Conservation (phyloP, 768 basidiomycete species). For the Cantharellus cinnabarinus region DNA sequence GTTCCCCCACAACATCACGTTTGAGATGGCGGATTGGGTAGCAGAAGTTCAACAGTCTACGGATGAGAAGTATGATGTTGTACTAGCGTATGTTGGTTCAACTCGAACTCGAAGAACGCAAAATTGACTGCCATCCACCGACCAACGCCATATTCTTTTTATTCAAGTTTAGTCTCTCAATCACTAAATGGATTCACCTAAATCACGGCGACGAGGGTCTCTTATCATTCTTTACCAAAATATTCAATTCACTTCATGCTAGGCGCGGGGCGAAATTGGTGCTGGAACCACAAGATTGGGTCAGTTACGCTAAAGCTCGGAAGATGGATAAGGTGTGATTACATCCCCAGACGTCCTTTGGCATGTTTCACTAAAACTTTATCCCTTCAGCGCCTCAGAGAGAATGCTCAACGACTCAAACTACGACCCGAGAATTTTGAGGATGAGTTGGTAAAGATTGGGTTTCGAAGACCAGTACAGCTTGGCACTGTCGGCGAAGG, state of each 20-base stretch:
- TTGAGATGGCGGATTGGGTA: conserved; percentile 61
- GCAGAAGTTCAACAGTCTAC: conserved; percentile 27
- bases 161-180: conserved; percentile 33
- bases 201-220: conserved; percentile 60
- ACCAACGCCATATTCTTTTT: not conserved
- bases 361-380: not conserved
- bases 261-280: conserved; percentile 39
- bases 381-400: conserved; percentile 28
- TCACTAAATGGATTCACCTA: conserved; percentile 86
- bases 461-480: conserved; percentile 32
- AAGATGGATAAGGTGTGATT: conserved; percentile 36
- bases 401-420: conserved; percentile 33
- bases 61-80: conserved; percentile 44
- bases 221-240: conserved; percentile 41
- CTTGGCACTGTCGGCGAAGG: conserved; percentile 42
- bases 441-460: conserved; percentile 31
- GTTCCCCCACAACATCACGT: conserved; percentile 67
- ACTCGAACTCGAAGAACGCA: not conserved
- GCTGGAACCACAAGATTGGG: conserved; percentile 74
- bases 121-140: not conserved
- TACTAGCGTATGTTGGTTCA: conserved; percentile 43
- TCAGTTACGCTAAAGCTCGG: conserved; percentile 59
- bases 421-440: conserved; percentile 48
- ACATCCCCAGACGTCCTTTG: conserved; percentile 2
- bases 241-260: conserved; percentile 32